Conservation (phyloP, 768 basidiomycete species). For the Xerocomus spinulosus region DNA sequence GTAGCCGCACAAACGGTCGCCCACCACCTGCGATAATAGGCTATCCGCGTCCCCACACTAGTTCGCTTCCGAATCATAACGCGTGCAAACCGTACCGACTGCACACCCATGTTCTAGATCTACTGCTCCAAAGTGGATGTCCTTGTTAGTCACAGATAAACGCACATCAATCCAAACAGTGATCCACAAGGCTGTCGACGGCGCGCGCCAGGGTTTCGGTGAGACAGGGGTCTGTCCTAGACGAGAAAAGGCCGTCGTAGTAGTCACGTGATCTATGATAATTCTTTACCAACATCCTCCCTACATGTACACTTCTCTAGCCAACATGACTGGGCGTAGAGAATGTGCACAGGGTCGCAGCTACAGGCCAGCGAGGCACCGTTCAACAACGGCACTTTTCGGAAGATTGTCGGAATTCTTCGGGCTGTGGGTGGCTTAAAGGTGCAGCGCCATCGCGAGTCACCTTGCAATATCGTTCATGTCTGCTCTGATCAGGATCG, state of each 20-base stretch:
- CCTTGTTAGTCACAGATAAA: constrained; percentile 6
- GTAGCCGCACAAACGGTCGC: background rate
- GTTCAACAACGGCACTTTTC: constrained; percentile 13
- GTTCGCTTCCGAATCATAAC: constrained; percentile 9
- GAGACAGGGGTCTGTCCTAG: background rate
- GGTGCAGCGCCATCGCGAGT: constrained; percentile 1
- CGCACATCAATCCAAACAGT: background rate
- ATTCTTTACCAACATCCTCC: too few species aligned
- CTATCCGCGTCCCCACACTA: constrained; percentile 2
- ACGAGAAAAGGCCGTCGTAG: background rate
- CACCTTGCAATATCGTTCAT: constrained; percentile 8
- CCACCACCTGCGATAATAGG: constrained; percentile 3
- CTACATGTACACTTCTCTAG: too few species aligned
- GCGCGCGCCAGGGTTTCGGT: background rate
- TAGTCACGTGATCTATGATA: background rate
- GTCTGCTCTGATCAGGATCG: constrained; percentile 13
- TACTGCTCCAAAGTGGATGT: background rate
- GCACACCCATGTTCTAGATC: constrained; percentile 8
- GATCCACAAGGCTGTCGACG: background rate
- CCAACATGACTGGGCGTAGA: too few species aligned
- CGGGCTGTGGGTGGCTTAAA: constrained; percentile 25
- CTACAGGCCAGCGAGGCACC: background rate
- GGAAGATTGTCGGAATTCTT: constrained; percentile 23
- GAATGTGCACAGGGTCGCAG: background rate
- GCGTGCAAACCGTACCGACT: constrained; percentile 9